A percentile compares a stretch with the other conserved stretches of the same genome.
phyloP scores from a whole-genome alignment of 1,284 basidiomycete genomes.

The Earliella scabrosa region DNA sequence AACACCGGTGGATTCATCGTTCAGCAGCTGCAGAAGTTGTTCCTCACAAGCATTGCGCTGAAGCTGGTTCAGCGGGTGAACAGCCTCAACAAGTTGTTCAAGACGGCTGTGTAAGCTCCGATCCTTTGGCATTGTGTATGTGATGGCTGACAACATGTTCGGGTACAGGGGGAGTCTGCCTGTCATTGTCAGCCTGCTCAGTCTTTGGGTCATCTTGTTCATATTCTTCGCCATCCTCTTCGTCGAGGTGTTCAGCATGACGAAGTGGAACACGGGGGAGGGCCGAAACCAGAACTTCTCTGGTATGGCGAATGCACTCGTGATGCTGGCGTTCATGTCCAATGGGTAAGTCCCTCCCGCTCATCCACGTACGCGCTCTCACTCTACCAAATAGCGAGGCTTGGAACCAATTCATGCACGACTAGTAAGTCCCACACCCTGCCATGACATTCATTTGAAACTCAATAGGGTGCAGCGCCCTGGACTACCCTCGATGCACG shows the following conservation, averaged over 20 bases:
- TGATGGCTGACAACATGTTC: neutral
- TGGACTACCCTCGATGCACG: slow-evolving; percentile 86
- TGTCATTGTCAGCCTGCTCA: slow-evolving; percentile 85
- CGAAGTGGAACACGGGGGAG: slow-evolving; percentile 82
- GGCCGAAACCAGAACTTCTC: slow-evolving; percentile 83
- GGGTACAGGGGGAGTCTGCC: slow-evolving; percentile 79
- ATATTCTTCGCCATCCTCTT: slow-evolving; percentile 91
- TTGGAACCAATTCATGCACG: slow-evolving; percentile 97
- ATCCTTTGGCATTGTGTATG: neutral
- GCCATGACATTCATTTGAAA: neutral
- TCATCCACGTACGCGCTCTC: neutral
- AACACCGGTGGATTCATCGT: slow-evolving; percentile 54
- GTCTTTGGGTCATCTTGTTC: slow-evolving; percentile 92
- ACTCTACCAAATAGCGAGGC: slow-evolving; percentile 63
- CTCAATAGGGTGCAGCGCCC: slow-evolving; percentile 50
- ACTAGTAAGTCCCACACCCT: slow-evolving; percentile 65
- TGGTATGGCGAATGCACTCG: slow-evolving; percentile 78
- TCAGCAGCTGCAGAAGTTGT: slow-evolving; percentile 91
- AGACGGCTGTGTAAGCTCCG: slow-evolving; percentile 84
- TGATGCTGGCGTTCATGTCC: slow-evolving; percentile 87
- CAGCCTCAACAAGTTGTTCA: slow-evolving; percentile 94
- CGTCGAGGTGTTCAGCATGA: slow-evolving; percentile 93
- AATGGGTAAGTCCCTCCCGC: slow-evolving; percentile 54
- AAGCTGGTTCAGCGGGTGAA: slow-evolving; percentile 93
- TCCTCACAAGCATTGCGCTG: slow-evolving; percentile 91